Evolutionary conservation across 495 filamentous ascomycete species (phyloP).

Genomic region (Penicillium angulare): DNA sequence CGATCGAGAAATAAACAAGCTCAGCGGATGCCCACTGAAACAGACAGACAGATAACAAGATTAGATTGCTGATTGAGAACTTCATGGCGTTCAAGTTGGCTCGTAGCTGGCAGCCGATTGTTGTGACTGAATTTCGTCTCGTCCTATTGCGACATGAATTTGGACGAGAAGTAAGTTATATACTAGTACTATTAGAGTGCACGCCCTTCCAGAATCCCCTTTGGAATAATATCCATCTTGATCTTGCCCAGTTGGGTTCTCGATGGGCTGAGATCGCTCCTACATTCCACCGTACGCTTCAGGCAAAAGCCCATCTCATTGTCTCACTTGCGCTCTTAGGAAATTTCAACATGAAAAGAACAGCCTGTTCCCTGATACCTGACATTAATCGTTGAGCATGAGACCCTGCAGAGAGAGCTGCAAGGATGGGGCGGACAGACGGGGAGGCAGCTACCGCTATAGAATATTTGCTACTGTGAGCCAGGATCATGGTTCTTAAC

Average conservation of each 20-base stretch:
- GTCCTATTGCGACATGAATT: conserved; percentile 3
- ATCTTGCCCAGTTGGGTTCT: not conserved
- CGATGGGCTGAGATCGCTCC: too few relatives aligned
- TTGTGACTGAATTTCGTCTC: not conserved
- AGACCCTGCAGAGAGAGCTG: not conserved
- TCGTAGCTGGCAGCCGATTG: not conserved
- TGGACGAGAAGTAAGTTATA: conserved; percentile 5
- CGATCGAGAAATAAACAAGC: conserved; percentile 31
- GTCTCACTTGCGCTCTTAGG: too few relatives aligned
- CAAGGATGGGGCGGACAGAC: not conserved
- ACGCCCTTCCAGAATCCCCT: too few relatives aligned
- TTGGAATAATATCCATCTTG: not conserved
- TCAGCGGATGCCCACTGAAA: conserved; percentile 15
- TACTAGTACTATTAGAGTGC: too few relatives aligned
- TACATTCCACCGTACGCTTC: too few relatives aligned
- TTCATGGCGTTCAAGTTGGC: conserved; percentile 6
- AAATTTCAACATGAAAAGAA: not conserved
- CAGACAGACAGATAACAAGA: conserved; percentile 12
- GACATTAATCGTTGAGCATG: conserved; percentile 1
- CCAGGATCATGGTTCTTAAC: conserved; percentile 7
- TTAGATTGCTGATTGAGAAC: not conserved
- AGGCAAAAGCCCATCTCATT: too few relatives aligned
- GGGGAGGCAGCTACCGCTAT: conserved; percentile 2
- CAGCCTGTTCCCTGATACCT: not conserved
- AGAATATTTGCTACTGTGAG: not conserved